Base-by-base conservation (phyloP, 345 rosid genomes). In the Euphorbia tirucalli region DNA sequence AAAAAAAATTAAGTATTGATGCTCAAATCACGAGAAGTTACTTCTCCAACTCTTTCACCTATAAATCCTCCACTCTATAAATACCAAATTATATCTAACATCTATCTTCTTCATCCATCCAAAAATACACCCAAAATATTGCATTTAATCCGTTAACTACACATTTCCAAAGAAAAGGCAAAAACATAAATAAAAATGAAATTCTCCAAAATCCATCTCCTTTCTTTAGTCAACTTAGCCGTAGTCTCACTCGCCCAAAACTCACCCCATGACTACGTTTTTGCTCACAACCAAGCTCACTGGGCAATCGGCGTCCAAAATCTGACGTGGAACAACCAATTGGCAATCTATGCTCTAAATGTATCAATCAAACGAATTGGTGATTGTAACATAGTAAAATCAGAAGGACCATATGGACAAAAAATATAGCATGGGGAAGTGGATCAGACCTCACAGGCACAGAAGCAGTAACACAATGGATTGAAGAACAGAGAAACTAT, bases 201-300 rank as follows among this genome's bases (percentile, higher is more conserved):
- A 32, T 10, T 41, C 46, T 41, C 46, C 7, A 41, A 41, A 5
- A 41, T 41, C 7, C 46, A 49, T 3, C 31, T 55, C 63, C 9
- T 69, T 32, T 32, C 10, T 60, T 28, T 70, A 15, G 4, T 70
- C 0, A 11, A 11, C 65, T 2, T 74, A 67, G 31, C 78, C 62
- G 7, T 74, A 58, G 39, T 30, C 25, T 31, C 50, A 15, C 27
- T 39, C n/a, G 78, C 78, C 62, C 78, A 75, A 61, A 31, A 68
- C 61, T 1, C 48, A 8, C 77, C 61, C 4, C 72, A 60, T 24
- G 77, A 74, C 67, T 74, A 66, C 72, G 67, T 74, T 0, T 15
- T 64, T 14, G 74, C 60, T 50, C 79, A 75, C 58, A 75, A 75
- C 66, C 6, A 19, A 4, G 79, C 74, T 25, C 79, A 74, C 5